phyloP scores from a whole-genome alignment of 768 basidiomycete species.

The Leccinum uliginosum region DNA sequence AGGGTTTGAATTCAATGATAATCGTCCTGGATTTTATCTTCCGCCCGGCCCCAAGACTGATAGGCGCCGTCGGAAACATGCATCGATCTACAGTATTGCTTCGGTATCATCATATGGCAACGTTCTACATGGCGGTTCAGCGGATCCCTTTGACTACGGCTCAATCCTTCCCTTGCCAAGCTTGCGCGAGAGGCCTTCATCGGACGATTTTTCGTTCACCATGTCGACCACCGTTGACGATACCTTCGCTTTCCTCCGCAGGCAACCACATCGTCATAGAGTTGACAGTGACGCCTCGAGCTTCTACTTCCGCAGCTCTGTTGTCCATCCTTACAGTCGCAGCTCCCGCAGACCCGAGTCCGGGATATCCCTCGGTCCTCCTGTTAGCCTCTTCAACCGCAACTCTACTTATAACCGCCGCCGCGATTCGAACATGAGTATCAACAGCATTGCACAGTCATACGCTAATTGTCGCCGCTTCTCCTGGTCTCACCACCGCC shows the following conservation, averaged over 20 bases:
- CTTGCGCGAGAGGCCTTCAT: slow-evolving; percentile 49
- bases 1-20: slow-evolving; percentile 67
- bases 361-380: slow-evolving; percentile 56
- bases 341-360: slow-evolving; percentile 64
- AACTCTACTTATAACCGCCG: slow-evolving; percentile 50
- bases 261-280: slow-evolving; percentile 40
- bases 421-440: slow-evolving; percentile 56
- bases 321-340: slow-evolving; percentile 35
- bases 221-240: slow-evolving; percentile 58
- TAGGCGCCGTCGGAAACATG: slow-evolving; percentile 42
- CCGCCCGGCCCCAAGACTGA: slow-evolving; percentile 38
- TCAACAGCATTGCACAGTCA: slow-evolving; percentile 53
- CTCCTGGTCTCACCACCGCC: slow-evolving; percentile 56
- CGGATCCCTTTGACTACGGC: slow-evolving; percentile 74
- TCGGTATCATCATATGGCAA: slow-evolving; percentile 78
- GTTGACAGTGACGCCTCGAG: slow-evolving; percentile 76
- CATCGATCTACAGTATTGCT: slow-evolving; percentile 69
- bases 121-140: slow-evolving; percentile 55
- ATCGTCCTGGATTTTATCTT: slow-evolving; percentile 65
- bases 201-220: slow-evolving; percentile 56
- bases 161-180: slow-evolving; percentile 35
- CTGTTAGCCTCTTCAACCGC: slow-evolving; percentile 70
- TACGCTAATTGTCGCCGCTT: slow-evolving; percentile 54
- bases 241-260: slow-evolving; percentile 61
- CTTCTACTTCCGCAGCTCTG: slow-evolving; percentile 55